Conservation (phyloP, 75 land plant species). For the Pinus taeda region DNA sequence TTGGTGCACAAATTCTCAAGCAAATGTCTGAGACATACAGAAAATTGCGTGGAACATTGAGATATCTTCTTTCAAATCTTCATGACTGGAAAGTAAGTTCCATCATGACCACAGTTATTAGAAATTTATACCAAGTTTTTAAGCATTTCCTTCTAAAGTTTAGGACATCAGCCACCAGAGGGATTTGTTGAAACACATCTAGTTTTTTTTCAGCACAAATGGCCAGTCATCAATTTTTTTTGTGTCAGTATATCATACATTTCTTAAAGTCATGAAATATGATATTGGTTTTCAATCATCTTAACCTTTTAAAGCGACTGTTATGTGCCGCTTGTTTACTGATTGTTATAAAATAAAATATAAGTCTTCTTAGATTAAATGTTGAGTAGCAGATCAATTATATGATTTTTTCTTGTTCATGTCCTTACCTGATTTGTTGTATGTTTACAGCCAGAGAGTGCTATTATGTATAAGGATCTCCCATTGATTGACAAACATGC, state of each 20-base stretch:
- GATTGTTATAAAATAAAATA: no score
- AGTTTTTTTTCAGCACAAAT: neutral
- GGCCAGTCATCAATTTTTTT: neutral
- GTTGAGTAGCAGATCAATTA: no score
- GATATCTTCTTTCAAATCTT: constrained; percentile 90
- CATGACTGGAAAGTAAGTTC: constrained; percentile 90
- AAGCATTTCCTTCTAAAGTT: neutral
- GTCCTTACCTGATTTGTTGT: neutral
- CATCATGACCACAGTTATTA: neutral
- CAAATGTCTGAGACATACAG: constrained; percentile 97
- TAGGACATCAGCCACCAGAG: neutral
- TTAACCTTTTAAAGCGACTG: neutral
- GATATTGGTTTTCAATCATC: neutral
- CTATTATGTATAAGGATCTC: constrained; percentile 55
- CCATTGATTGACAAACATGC: constrained; percentile 92
- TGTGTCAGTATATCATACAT: neutral
- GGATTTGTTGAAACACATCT: neutral
- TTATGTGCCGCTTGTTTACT: neutral
- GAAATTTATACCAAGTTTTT: neutral
- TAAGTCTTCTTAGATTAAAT: no score
- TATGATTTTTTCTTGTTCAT: no score
- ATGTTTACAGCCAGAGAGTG: constrained; percentile 47
- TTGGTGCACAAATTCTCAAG: constrained; percentile 84
- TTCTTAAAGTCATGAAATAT: neutral
- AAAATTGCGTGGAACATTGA: constrained; percentile 86